Base-by-base conservation (phyloP, 371 early-diverging fungal genomes). In the Encephalitozoon intestinalis region DNA sequence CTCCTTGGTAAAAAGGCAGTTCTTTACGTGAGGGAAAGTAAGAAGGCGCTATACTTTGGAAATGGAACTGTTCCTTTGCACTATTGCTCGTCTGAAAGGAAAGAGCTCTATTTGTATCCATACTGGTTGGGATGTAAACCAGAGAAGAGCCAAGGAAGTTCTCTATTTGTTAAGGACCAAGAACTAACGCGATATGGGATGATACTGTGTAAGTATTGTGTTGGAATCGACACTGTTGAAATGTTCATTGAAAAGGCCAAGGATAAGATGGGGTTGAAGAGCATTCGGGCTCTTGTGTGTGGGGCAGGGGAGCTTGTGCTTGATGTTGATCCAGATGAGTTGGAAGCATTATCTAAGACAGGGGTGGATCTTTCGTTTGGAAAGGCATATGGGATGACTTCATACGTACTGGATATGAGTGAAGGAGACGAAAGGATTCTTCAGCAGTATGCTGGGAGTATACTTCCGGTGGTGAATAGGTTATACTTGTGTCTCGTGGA, bases 201-300 rank as follows among this genome's bases (percentile, higher is more conserved):
- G 34, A 34, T 58, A 2, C 31, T 58, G 34, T 58, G 58, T 21
- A 58, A n/a, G 21, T 58, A 58, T 5, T 30, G 58, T 18, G n/a
- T 58, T 11, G 30, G 58, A 12, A 58, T 58, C 7, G 58, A 58
- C 34, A 58, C 58, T 9, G 15, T 58, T 34, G 37, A 37, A n/a
- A 31, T 58, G 34, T 58, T 58, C 34, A n/a, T 28, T n/a, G 58
- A n/a, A 12, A 58, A 12, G 12, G 28, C 34, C 34, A 58, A 34
- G 28, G 58, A 58, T 34, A 58, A 58, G 58, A 58, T 58, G 58
- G 58, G 58, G 28, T 2, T 58, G 58, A 58, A 58, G 18, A 58
- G 37, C 34, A 58, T 58, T 21, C 58, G n/a, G 30, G 15, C 37
- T 30, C 58, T 58, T 58, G 37, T 58, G 11, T 58, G 58, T 18